Percentiles rank a stretch among this genome's conserved stretches.
These are phyloP conservation scores for Hypoxylon sp. DNA, from an alignment of 2,329 filamentous ascomycete species.

Conservation along the genomic window DNA sequence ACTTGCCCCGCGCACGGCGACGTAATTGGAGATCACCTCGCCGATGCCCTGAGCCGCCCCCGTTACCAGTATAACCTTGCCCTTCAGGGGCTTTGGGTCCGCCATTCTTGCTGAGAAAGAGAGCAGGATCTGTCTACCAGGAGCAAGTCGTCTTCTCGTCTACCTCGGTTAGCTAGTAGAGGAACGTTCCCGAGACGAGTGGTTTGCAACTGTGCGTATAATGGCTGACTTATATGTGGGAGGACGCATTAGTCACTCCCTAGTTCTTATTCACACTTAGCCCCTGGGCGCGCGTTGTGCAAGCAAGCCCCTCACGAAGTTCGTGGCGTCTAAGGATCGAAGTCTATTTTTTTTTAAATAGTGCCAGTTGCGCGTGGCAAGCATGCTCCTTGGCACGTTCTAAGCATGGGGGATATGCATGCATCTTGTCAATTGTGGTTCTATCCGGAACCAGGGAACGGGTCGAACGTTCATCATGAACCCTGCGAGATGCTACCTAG, in stretches of 20 bases:
- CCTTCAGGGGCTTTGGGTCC: slow-evolving; percentile 40
- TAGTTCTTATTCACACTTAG: background rate
- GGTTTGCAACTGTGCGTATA: background rate
- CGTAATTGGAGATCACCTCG: slow-evolving; percentile 41
- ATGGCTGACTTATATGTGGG: slow-evolving; percentile 8
- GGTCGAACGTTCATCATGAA: slow-evolving; percentile 6
- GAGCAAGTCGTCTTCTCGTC: background rate
- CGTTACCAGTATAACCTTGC: slow-evolving; percentile 46
- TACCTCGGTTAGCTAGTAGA: background rate
- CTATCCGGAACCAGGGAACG: slow-evolving; percentile 5
- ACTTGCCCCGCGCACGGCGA: slow-evolving; percentile 52
- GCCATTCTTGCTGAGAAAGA: slow-evolving; percentile 35
- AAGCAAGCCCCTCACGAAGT: background rate
- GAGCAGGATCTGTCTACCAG: background rate
- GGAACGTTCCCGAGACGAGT: background rate
- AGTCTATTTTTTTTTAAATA: background rate
- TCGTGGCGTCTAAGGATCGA: background rate
- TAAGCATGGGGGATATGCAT: slow-evolving; percentile 4
- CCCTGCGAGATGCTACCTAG: slow-evolving; percentile 3
- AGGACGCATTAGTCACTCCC: background rate
- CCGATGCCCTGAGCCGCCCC: slow-evolving; percentile 44
- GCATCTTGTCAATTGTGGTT: slow-evolving; percentile 4
- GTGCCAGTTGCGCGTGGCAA: slow-evolving; percentile 9
- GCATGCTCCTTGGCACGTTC: background rate
- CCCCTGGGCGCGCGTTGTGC: background rate